Base-by-base conservation (phyloP, 305 asterid species). In the Ajuga reptans region DNA sequence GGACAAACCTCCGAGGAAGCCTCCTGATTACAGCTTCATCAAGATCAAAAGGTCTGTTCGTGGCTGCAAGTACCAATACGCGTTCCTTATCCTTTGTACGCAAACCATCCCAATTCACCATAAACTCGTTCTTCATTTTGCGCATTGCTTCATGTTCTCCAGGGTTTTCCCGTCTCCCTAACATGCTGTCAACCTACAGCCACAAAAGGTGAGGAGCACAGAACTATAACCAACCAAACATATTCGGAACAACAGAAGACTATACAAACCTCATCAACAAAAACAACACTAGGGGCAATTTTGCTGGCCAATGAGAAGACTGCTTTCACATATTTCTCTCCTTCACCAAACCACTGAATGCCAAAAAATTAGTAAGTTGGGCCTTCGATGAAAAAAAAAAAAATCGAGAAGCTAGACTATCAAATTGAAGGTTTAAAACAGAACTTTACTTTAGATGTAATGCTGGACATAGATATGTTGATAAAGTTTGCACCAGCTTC, bases 141-240 rank as follows among this genome's bases (percentile, higher is more conserved):
- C 95, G 96, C 97, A 91, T 91, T 67, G 96, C 96, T 84, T 88
- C 97, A 79, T 91, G 95, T 82, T 91, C 97, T 61, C 96, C 95
- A 4, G 97, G 97, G 69, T 87, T 91, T 83, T 88, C 96, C 60
- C 96, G 89, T 79, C 97, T 85, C 77, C 97, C 96, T 70, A 88
- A 78, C 96, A 91, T 91, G 80, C 96, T 88, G 82, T 91, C 96
- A 47, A 91, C 95, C 95, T 87, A 62, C 16, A 51, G 24, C 43
- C 17, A 43, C 3, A 61, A 74, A 65, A 52, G 11, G 29, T 53
- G 42, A 54, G 49, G 0, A 72, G 64, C 33, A 54, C 57, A 62
- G 12, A 53, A 65, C 10, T 50, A 67, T 10, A 17, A 21, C 27
- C 27, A 31, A 31, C 62, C 47, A 45, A 41, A 59, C 52, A 56